Evolutionary conservation across 768 basidiomycete species (phyloP).

Genomic region (Hemileccinum rubropunctum): DNA sequence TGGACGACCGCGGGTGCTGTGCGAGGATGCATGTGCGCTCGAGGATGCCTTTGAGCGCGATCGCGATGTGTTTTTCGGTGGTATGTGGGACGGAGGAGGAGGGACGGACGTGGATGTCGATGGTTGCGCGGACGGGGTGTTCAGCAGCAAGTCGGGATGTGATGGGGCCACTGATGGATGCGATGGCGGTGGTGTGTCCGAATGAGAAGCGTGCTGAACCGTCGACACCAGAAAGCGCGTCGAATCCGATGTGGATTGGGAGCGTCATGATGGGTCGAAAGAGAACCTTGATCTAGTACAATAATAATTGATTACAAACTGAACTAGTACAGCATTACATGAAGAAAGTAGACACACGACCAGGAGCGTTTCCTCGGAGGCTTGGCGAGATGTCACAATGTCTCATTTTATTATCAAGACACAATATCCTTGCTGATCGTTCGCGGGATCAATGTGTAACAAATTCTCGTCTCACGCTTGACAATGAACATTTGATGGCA

Average conservation of each 20-base stretch:
- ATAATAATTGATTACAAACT: no score
- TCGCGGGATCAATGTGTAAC: no score
- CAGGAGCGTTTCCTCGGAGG: no score
- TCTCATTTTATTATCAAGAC: no score
- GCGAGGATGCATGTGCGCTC: conserved; percentile 63
- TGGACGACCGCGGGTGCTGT: conserved; percentile 66
- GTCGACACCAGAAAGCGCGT: conserved; percentile 67
- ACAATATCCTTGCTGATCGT: no score
- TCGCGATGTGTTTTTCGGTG: conserved; percentile 57
- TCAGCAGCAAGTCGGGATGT: conserved; percentile 70
- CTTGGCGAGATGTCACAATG: no score
- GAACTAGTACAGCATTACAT: no score
- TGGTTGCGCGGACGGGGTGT: conserved; percentile 65
- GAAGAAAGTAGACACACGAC: no score
- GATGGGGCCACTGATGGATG: conserved; percentile 79
- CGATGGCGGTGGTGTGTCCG: conserved; percentile 43
- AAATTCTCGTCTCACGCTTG: no score
- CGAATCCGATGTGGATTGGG: conserved; percentile 44
- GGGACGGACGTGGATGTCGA: conserved; percentile 74
- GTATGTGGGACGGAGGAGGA: conserved; percentile 68
- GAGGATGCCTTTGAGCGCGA: conserved; percentile 54
- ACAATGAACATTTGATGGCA: no score
- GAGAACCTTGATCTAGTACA: background rate
- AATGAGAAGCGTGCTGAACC: conserved; percentile 67
- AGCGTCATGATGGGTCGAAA: conserved; percentile 1